A percentile compares a stretch with the other conserved stretches of the same genome.
phyloP scores from a whole-genome alignment of 805 yeast genomes.

The Trichomonascus vanleenenianus region DNA sequence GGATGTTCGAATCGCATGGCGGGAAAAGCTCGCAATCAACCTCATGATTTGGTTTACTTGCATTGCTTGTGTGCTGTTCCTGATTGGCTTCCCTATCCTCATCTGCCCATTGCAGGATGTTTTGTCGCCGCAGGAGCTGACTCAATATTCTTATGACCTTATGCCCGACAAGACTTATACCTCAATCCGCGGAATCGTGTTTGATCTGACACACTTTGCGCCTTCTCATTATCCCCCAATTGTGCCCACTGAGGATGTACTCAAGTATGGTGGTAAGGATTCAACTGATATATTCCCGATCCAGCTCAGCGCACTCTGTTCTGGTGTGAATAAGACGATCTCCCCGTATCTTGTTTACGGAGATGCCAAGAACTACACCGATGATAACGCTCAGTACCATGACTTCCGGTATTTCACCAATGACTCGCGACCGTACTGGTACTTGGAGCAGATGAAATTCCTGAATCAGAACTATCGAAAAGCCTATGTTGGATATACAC shows the following conservation, averaged over 20 bases:
- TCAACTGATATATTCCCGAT: conserved; percentile 31
- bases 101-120: conserved; percentile 35
- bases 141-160: conserved; percentile 22
- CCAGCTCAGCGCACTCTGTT: conserved; percentile 34
- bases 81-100: conserved; percentile 34
- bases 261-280: conserved; percentile 33
- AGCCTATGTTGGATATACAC: conserved; percentile 33
- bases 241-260: conserved; percentile 28
- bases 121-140: conserved; percentile 27
- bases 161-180: conserved; percentile 28
- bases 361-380: conserved; percentile 28
- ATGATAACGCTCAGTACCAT: conserved; percentile 32
- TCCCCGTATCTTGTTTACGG: conserved; percentile 25
- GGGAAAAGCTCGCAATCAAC: conserved; percentile 36
- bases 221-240: conserved; percentile 33
- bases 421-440: conserved; percentile 38
- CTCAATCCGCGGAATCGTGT: conserved; percentile 34
- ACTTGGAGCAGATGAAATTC: conserved; percentile 30
- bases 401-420: conserved; percentile 33
- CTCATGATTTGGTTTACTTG: conserved; percentile 35
- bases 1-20: conserved; percentile 35
- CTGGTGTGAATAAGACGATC: conserved; percentile 26
- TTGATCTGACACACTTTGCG: conserved; percentile 32
- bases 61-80: conserved; percentile 24
- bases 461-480: conserved; percentile 30